Evolutionary conservation across 805 yeast species (phyloP).

Genomic region (Spathaspora arborariae): DNA sequence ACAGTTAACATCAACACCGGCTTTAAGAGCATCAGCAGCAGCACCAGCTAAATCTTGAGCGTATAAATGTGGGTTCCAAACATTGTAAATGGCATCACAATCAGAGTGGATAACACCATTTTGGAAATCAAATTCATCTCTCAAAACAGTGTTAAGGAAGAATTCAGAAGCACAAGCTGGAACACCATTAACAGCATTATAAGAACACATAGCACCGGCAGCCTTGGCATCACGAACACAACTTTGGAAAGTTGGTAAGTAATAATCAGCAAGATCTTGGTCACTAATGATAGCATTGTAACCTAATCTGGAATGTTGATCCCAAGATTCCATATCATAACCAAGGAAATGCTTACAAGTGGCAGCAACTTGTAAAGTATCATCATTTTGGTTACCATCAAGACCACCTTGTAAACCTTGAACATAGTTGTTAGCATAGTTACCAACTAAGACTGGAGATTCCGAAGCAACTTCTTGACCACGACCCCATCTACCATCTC

Average conservation of each 20-base stretch:
- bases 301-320: conserved; percentile 6
- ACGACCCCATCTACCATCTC: conserved; percentile 8
- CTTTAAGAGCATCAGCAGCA: conserved; percentile 5
- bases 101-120: conserved; percentile 5
- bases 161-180: conserved; percentile 6
- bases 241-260: conserved; percentile 6
- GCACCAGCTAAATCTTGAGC: conserved; percentile 4
- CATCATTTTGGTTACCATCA: conserved; percentile 1
- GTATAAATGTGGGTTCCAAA: conserved; percentile 6
- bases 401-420: conserved; percentile 11
- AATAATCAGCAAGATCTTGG: conserved; percentile 9
- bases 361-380: conserved; percentile 6
- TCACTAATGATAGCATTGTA: conserved; percentile 7
- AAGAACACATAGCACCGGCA: conserved; percentile 8
- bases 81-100: conserved; percentile 7
- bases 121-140: conserved; percentile 3
- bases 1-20: conserved; percentile 9
- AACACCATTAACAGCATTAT: conserved; percentile 7
- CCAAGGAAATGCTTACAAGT: conserved; percentile 10
- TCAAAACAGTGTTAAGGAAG: conserved; percentile 4
- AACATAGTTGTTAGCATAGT: conserved; percentile 4
- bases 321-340: conserved; percentile 9
- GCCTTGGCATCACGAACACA: conserved; percentile 9
- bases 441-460: conserved; percentile 6
- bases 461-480: conserved; percentile 9